These are phyloP conservation scores for Fagopyrum tataricum DNA, from an alignment of 148 eudicot genomes.

Conservation along the genomic window DNA sequence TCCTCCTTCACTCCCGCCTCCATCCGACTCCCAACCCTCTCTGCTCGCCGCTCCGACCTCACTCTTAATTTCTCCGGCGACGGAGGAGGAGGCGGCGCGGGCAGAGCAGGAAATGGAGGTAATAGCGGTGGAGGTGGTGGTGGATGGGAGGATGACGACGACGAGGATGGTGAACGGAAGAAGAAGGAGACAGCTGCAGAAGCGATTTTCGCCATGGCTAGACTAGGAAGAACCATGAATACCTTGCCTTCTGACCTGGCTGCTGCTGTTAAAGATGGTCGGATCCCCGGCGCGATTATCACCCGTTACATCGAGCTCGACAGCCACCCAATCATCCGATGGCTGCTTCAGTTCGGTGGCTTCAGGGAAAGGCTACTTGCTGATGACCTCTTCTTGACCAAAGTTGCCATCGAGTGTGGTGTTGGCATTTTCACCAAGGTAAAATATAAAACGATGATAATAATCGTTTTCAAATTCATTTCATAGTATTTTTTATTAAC, in stretches of 20 bases:
- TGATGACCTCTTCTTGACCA: conserved; percentile 75
- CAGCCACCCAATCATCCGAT: conserved; percentile 42
- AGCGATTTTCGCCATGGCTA: conserved; percentile 39
- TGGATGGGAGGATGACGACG: conserved; percentile 26
- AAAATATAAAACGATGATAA: no score
- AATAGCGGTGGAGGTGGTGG: conserved; percentile 24
- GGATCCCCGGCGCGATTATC: conserved; percentile 45
- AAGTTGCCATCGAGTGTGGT: conserved; percentile 83
- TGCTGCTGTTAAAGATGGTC: conserved; percentile 46
- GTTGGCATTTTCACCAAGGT: conserved; percentile 92
- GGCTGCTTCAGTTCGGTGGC: conserved; percentile 76
- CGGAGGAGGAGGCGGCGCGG: conserved; percentile 20
- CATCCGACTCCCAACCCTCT: conserved; percentile 16
- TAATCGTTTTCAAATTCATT: no score
- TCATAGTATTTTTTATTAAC: no score
- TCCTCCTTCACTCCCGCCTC: background rate
- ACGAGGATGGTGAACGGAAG: conserved; percentile 1
- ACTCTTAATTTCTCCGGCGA: conserved; percentile 20
- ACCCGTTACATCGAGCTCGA: conserved; percentile 55
- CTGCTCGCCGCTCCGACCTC: conserved; percentile 11
- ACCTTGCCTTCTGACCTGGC: conserved; percentile 58
- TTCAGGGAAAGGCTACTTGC: conserved; percentile 76
- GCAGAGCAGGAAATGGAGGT: conserved; percentile 21
- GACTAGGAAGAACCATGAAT: conserved; percentile 41
- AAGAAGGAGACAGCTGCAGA: conserved; percentile 45